Percentiles rank a stretch among this genome's conserved stretches.
These are phyloP conservation scores for Royoungia palumana DNA, from an alignment of 768 basidiomycete genomes.

Conservation along the genomic window DNA sequence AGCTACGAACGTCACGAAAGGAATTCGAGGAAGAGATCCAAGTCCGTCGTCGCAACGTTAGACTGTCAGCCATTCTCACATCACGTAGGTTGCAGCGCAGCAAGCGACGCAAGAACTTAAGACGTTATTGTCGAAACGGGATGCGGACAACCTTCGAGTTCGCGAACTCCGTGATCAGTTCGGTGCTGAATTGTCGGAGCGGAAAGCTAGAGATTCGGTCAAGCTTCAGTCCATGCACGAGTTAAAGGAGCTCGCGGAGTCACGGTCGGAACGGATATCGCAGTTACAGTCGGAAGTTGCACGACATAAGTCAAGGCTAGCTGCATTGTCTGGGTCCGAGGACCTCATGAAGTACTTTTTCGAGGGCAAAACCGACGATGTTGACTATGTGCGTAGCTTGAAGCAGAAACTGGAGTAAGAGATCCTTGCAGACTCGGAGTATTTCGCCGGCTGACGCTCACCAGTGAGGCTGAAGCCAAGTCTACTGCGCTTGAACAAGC, in stretches of 20 bases:
- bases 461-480: slow-evolving; percentile 53
- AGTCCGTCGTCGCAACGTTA: slow-evolving; percentile 34
- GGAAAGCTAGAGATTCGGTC: slow-evolving; percentile 58
- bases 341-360: slow-evolving; percentile 73
- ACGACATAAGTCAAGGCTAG: slow-evolving; percentile 72
- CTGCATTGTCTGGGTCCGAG: slow-evolving; percentile 65
- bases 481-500: slow-evolving; percentile 50
- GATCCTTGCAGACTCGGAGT: neutral
- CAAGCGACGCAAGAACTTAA: slow-evolving; percentile 63
- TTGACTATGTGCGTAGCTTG: slow-evolving; percentile 49
- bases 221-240: slow-evolving; percentile 62
- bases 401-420: slow-evolving; percentile 57
- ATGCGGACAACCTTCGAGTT: slow-evolving; percentile 62
- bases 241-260: slow-evolving; percentile 59
- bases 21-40: slow-evolving; percentile 45
- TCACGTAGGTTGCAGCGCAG: slow-evolving; percentile 38
- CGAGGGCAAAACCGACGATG: slow-evolving; percentile 50
- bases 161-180: slow-evolving; percentile 71
- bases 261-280: slow-evolving; percentile 69
- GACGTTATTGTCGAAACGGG: slow-evolving; percentile 56
- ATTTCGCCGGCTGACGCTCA: slow-evolving; percentile 13
- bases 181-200: slow-evolving; percentile 61
- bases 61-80: slow-evolving; percentile 10
- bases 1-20: slow-evolving; percentile 37
- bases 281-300: slow-evolving; percentile 69